Base-by-base conservation (phyloP, 2,329 filamentous ascomycete species). In the Parastagonospora nodorum region DNA sequence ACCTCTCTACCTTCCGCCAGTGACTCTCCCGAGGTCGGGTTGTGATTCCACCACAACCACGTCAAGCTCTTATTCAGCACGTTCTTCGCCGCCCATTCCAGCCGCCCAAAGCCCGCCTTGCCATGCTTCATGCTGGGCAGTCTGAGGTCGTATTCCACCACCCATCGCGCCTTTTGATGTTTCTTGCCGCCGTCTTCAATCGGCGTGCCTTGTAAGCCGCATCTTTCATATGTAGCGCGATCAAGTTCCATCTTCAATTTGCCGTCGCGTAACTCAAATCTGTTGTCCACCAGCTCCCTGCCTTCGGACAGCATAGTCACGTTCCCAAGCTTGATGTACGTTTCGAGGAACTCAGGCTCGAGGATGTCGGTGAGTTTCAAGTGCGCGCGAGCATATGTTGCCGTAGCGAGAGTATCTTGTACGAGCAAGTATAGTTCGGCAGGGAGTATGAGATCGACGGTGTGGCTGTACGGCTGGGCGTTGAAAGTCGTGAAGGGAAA, bases 231-330 rank as follows among this genome's bases (percentile, higher is more conserved):
- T 0, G 84, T 86, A 46, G 92, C 86, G 60, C 88, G 91, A 57
- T 91, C 88, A 24, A 97, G 80, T 61, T 90, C 88, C 62, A 99
- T 80, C 4, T 81, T 84, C 30, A 99, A 78, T 0, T 83, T 75
- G 0, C 90, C 90, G 59, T 90, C 82, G 49, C 77, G 80, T 1
- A 97, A 75, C 0, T 83, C 83, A 68, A 90, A 93, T 2, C 88
- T 79, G 61, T 89, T 89, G 64, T 92, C 88, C 2, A 87, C 80
- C 2, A 85, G 86, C 7, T 82, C 77, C 29, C 82, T 82, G 10
- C 91, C 92, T 71, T 92, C 84, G 0, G 92, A 96, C 2, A 96
- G 81, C 88, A 97, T 90, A 60, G 90, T 73, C 42, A 95, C 78
- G 67, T 91, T 87, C 5, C 90, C 90, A 92, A 51, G 51, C 2